phyloP scores from a whole-genome alignment of 164 flowering plant genomes.

The Chimonanthus salicifolius region DNA sequence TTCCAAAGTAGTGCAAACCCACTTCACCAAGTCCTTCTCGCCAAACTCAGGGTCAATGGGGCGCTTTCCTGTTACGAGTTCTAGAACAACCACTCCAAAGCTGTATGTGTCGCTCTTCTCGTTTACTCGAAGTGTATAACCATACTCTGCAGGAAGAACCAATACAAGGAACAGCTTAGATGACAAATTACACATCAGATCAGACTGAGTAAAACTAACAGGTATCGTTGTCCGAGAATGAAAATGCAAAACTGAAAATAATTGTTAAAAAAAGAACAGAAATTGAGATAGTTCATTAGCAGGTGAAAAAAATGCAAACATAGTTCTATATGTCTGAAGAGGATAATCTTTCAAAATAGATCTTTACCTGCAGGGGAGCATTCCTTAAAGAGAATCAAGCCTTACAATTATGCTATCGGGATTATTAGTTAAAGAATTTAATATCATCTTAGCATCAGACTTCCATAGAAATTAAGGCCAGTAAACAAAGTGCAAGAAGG shows the following conservation, averaged over 20 bases:
- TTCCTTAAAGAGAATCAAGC: too few relatives aligned
- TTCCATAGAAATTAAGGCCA: too few relatives aligned
- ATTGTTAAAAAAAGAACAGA: not conserved
- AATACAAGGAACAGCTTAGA: not conserved
- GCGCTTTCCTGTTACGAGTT: conserved; percentile 73
- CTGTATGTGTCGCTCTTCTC: conserved; percentile 98
- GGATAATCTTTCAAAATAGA: too few relatives aligned
- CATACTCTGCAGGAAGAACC: conserved; percentile 65
- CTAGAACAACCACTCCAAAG: conserved; percentile 87
- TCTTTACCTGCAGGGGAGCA: too few relatives aligned
- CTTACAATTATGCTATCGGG: too few relatives aligned
- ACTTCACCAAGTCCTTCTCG: conserved; percentile 87
- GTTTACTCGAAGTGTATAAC: conserved; percentile 86
- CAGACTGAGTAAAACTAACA: not conserved
- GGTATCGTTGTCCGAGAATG: not conserved
- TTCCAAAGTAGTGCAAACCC: conserved; percentile 78
- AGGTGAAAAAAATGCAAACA: too few relatives aligned
- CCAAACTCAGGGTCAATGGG: conserved; percentile 84
- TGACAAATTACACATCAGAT: not conserved
- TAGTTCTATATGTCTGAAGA: too few relatives aligned
- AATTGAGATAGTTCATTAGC: too few relatives aligned
- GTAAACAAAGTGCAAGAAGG: too few relatives aligned
- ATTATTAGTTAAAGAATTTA: too few relatives aligned
- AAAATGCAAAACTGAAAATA: not conserved
- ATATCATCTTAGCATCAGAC: too few relatives aligned